Base-by-base conservation (phyloP, 2,329 filamentous ascomycete genomes). In the Colletotrichum melonis region DNA sequence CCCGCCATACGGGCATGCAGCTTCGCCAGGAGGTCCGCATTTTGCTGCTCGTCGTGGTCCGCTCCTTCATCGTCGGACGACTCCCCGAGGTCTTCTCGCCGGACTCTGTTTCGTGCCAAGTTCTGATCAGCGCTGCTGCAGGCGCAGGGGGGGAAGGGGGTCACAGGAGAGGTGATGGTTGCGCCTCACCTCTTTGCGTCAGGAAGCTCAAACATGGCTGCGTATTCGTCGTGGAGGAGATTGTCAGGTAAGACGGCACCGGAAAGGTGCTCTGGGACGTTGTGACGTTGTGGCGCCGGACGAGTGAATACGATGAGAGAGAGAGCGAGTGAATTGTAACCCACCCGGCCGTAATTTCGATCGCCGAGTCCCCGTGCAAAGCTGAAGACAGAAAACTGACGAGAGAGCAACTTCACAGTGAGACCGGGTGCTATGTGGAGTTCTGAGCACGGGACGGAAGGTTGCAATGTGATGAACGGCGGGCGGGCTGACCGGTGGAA, bases 71-170 rank as follows among this genome's bases (percentile, higher is more conserved):
- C 75, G 7, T 82, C 81, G 3, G 81, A 81, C 8, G 75, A 57
- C 24, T 84, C 84, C 59, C 79, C 81, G 24, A 92, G 80, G 52
- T 91, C 88, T 75, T 88, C 84, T 67, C 90, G 85, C 35, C 89
- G 86, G 67, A 92, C 86, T 74, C 90, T 90, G 67, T 42, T 19
- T 28, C 19, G 30, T 8, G 59, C 19, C 19, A 46, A 22, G 8
- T 49, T 28, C 9, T 42, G 19, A 38, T 74, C 49, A 71, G 65
- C 46, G n/a, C 28, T 42, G 60, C 42, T 42, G 38, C 38, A 14
- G 32, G 11, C 26, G 22, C 26, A 26, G 9, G 30, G 9, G 30
- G 30, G 9, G 30, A 8, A 32, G 42, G 7, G 22, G 38, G 3
- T 19, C 38, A 11, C 26, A 52, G 57, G 12, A 19, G 22, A 42